Percentiles rank a stretch among this genome's conserved stretches.
Conservation (phyloP, 345 rosid genomes). For the Murraya koenigii region DNA sequence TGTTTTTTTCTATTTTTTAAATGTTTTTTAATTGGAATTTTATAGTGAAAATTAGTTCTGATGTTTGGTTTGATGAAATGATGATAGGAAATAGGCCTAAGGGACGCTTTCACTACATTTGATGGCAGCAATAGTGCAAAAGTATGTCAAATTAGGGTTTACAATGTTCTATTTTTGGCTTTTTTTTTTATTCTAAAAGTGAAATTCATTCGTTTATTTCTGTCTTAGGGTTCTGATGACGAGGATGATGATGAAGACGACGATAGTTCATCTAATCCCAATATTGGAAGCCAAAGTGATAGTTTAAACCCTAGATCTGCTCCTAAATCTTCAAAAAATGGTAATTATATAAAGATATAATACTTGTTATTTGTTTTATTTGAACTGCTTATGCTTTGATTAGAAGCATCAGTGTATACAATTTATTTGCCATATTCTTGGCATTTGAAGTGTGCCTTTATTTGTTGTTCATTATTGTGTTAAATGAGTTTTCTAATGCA, state of each 20-base stretch:
- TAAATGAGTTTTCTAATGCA: too few species aligned
- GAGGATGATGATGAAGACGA: constrained; percentile 60
- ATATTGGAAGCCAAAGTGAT: constrained; percentile 63
- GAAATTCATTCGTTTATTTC: not conserved
- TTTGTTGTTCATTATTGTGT: not conserved
- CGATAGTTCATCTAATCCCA: constrained; percentile 50
- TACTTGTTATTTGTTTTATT: not conserved
- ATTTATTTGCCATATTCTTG: not conserved
- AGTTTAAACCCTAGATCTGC: constrained; percentile 37
- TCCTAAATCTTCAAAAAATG: constrained; percentile 48
- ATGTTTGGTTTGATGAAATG: constrained; percentile 20
- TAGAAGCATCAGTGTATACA: not conserved
- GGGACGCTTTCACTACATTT: constrained; percentile 38
- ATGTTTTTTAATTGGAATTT: not conserved
- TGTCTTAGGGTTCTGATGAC: constrained; percentile 48
- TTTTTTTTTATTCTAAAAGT: not conserved
- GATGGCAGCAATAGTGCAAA: constrained; percentile 44
- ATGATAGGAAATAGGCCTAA: constrained; percentile 58
- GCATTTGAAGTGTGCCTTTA: not conserved
- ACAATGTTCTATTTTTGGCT: not conserved
- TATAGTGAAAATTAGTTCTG: not conserved
- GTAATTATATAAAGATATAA: constrained; percentile 22
- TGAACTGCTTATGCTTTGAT: not conserved
- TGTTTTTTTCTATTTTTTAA: not conserved
- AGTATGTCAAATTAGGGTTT: constrained; percentile 35